These are phyloP conservation scores for Torrubiellomyces zombiae DNA, from an alignment of 2,329 filamentous ascomycete species.

Conservation along the genomic window DNA sequence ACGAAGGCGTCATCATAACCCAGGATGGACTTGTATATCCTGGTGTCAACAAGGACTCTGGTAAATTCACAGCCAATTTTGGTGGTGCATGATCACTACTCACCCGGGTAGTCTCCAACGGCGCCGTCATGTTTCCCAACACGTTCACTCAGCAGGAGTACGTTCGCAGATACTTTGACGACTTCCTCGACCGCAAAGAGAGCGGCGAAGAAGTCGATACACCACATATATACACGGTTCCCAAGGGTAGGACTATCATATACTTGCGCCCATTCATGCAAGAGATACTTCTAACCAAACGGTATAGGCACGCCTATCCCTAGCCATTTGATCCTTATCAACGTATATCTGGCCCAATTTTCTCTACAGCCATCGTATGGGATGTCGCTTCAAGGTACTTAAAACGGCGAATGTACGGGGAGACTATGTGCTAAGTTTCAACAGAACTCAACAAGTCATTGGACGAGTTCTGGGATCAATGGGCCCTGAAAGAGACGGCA, in stretches of 20 bases:
- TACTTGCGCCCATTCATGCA: neutral
- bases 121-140: constrained; percentile 8
- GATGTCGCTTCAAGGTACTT: constrained; percentile 6
- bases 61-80: neutral
- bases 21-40: constrained; percentile 6
- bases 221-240: constrained; percentile 6
- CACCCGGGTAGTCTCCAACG: constrained; percentile 5
- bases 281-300: too few relatives aligned
- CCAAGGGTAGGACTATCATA: constrained; percentile 4
- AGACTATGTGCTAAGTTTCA: constrained; percentile 1
- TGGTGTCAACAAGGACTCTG: constrained; percentile 1
- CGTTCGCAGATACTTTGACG: constrained; percentile 5
- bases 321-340: constrained; percentile 5
- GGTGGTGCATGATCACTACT: neutral
- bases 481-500: constrained; percentile 3
- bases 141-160: constrained; percentile 8
- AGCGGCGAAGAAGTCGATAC: constrained; percentile 3
- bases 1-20: constrained; percentile 4
- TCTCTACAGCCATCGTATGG: constrained; percentile 8
- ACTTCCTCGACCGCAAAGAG: constrained; percentile 5
- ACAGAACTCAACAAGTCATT: constrained; percentile 5
- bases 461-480: constrained; percentile 5
- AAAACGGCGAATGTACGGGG: neutral
- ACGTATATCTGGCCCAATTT: constrained; percentile 6
- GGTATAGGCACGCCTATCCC: constrained; percentile 4